Evolutionary conservation across 257 asterid species (phyloP), one percentile per base, ranked within the genome.

Genomic region (Euphrasia confusa): DNA sequence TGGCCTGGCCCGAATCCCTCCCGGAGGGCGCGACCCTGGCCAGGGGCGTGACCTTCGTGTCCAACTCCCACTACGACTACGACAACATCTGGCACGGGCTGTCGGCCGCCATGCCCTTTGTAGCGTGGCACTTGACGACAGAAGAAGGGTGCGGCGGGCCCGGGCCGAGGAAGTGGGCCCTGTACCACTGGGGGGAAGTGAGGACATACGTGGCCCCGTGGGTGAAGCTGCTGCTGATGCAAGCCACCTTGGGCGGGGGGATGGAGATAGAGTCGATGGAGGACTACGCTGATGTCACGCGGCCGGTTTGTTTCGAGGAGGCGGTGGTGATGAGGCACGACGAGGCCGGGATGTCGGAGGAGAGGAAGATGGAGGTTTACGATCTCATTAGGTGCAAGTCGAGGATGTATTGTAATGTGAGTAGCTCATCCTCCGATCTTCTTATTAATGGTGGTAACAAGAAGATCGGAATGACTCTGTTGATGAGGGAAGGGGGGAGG

Each of bases 41-140:
- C 64, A 68, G 47, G 2, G 95, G 88, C 42, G 71, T 79, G 65
- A 80, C 94, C 0, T 87, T 82, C 56, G 80, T 87, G 2, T 84
- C 88, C 0, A 68, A 87, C 63, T 84, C 81, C 27, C 88, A 82
- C 63, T 87, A 84, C 54, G 80, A 81, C 59, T 87, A 87, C 32
- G 77, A 78, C 10, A 84, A 87, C 76, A 84, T 87, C 58, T 87
- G 93, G 93, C 95, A 84, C 65, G 94, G 95, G 0, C 66, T 84
- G 45, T 80, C 90, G 13, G 81, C 94, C 6, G 52, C 78, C 79
- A 80, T 82, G 59, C 86, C 95, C 0, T 84, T 84, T 49, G 80
- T 79, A 3, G 88, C 82, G 0, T 87, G 90, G 94, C 86, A n/a
- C n/a, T n/a, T n/a, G n/a, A n/a, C n/a, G n/a, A n/a, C n/a, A n/a